Base-by-base conservation (phyloP, 768 basidiomycete species). In the Boletus eberwhitei region DNA sequence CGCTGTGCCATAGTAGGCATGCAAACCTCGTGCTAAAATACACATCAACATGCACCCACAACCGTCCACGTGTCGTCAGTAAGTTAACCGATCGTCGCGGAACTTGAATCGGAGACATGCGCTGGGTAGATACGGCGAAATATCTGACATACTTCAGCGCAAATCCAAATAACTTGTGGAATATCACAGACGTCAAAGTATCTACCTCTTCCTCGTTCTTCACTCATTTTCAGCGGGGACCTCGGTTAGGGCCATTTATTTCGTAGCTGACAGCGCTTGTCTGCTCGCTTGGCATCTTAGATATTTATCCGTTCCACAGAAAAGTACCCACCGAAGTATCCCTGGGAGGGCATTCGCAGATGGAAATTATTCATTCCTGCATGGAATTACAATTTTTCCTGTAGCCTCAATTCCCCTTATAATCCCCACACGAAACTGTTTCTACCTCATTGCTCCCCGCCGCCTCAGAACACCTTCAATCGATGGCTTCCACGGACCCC, bases 11-110 rank as follows among this genome's bases (percentile, higher is more conserved):
- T 2, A 9, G 45, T 34, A 16, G 6, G 32, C 45, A 14, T 22
- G 45, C 13, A 17, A 39, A 16, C 35, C 38, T 34, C 51, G 19
- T 54, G 55, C 31, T 53, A 17, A 58, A 61, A 62, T 24, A 55
- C 14, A n/a, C n/a, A 52, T 40, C 58, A 60, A 62, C 7, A 54
- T 22, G 47, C 41, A 40, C 47, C 55, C 35, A 61, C 51, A 46
- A 5, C 8, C 0, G 32, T 42, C 21, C 5, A 35, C 26, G 13
- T n/a, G 31, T 38, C 9, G 29, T 29, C n/a, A 46, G 24, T 26
- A 26, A 26, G 24, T 3, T 13, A 22, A 42, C 19, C 17, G 19
- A 19, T n/a, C 14, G 19, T 49, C 58, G 50, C 54, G 37, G 51
- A 16, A 31, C 8, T 46, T 43, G 22, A 40, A 47, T 47, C 44